Evolutionary conservation across 306 rosid species (phyloP).

Genomic region (Hippophae tibetana): DNA sequence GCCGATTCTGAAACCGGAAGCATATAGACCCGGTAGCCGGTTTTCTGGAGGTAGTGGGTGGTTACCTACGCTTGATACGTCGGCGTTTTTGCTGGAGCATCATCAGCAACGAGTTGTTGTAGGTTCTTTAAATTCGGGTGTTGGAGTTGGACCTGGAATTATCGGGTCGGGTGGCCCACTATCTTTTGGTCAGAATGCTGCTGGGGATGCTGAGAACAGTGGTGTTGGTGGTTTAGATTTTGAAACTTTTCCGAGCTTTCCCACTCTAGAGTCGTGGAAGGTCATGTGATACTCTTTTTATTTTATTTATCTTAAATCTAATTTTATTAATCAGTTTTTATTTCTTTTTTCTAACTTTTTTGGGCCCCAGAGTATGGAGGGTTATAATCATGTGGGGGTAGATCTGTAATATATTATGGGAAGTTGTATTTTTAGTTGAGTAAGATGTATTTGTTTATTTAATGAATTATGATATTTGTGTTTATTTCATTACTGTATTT

Average conservation of each 20-base stretch:
- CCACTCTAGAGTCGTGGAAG: conserved; percentile 92
- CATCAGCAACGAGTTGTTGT: conserved; percentile 26
- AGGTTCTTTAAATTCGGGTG: conserved; percentile 12
- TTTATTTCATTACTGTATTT: too few relatives aligned
- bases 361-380: too few relatives aligned
- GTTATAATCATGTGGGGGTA: too few relatives aligned
- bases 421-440: too few relatives aligned
- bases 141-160: conserved; percentile 12
- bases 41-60: conserved; percentile 14
- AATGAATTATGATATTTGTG: too few relatives aligned
- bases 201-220: conserved; percentile 8
- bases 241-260: conserved; percentile 58
- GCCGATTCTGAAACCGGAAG: conserved; percentile 69
- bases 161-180: conserved; percentile 23
- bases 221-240: conserved; percentile 44
- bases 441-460: too few relatives aligned
- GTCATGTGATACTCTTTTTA: conserved; percentile 35
- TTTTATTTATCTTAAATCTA: neutral
- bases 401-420: too few relatives aligned
- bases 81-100: conserved; percentile 55
- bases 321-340: neutral
- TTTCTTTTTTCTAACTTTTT: neutral
- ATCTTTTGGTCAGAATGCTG: conserved; percentile 4
- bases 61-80: conserved; percentile 87
- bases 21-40: conserved; percentile 39